Evolutionary conservation across 2,329 filamentous ascomycete species (phyloP), one percentile per base, ranked within the genome.

Genomic region (Uncinocarpus reesii): DNA sequence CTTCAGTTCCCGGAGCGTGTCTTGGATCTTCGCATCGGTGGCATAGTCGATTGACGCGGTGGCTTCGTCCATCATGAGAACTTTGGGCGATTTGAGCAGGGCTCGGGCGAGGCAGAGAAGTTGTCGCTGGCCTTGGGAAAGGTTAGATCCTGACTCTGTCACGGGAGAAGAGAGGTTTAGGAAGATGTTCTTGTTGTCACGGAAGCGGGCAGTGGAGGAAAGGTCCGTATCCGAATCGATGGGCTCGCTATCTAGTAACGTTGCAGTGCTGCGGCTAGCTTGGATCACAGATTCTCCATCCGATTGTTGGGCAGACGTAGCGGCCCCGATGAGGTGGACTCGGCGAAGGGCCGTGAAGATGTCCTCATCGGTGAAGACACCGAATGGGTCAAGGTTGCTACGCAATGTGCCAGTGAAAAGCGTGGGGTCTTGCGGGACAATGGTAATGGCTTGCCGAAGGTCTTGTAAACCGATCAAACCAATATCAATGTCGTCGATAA

Each of bases 21-120:
- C 87, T 67, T 98, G 92, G 57, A 98, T 96, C 71, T 95, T 95
- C 42, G 83, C 76, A 60, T 98, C 92, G 1, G 92, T 98, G 4
- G 82, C 84, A 67, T 96, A 96, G 69, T 98, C 92, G 60, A 98
- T 96, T 0, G 86, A 94, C 0, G 92, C 92, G 0, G 92, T 98
- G 0, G 92, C 92, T 71, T 98, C 92, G 66, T 98, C 92, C 92
- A 98, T 96, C 61, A 98, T 83, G n/a, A 98, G 74, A 1, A 98
- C 88, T 55, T 85, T 89, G 0, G 92, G 89, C 28, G 80, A 79
- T 68, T 94, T 95, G 54, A 98, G 82, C 56, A 98, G 79, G 0
- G 92, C 92, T 48, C 92, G 83, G 0, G 90, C 92, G 7, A 98
- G 79, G 62, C 92, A 98, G 48, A 98, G 74, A 7, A 98, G 81